A percentile compares a stretch with the other conserved stretches of the same genome.
These are phyloP conservation scores for Kluyveromyces sp. DNA, from an alignment of 1,139 yeast genomes.

Conservation along the genomic window DNA sequence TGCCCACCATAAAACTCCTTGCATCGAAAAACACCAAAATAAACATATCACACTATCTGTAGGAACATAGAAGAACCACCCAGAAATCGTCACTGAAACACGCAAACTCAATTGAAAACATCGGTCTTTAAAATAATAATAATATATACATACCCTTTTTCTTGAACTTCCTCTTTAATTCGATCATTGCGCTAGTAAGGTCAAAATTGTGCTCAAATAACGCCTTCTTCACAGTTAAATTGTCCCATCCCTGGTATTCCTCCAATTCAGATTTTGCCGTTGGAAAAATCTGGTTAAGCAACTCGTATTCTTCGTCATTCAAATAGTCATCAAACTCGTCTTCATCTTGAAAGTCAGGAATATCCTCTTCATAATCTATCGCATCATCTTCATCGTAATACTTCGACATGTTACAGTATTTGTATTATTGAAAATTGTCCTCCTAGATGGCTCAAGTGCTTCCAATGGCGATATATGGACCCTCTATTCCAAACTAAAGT, in stretches of 20 bases:
- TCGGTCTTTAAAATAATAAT: not conserved
- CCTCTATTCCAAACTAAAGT: no score
- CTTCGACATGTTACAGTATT: constrained; percentile 12
- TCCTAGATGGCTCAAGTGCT: not conserved
- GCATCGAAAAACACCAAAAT: no score
- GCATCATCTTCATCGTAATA: constrained; percentile 21
- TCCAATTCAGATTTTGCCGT: constrained; percentile 18
- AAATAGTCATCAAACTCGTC: constrained; percentile 31
- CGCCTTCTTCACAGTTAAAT: constrained; percentile 25
- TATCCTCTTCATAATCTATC: constrained; percentile 18
- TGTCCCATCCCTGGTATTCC: constrained; percentile 27
- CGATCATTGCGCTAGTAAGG: constrained; percentile 17
- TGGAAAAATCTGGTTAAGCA: constrained; percentile 26
- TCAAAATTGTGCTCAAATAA: constrained; percentile 27
- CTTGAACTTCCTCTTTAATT: constrained; percentile 22
- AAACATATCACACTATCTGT: no score
- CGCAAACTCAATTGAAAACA: constrained; percentile 2
- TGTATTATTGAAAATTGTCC: not conserved
- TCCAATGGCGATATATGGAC: no score
- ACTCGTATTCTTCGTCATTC: constrained; percentile 30
- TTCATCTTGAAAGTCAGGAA: constrained; percentile 28
- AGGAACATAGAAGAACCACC: not conserved
- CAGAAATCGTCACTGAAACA: constrained; percentile 3
- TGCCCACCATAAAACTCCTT: not conserved
- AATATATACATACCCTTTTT: constrained; percentile 18